These are phyloP conservation scores for Rhodotorula sp. DNA, from an alignment of 1,284 basidiomycete species.

Conservation along the genomic window DNA sequence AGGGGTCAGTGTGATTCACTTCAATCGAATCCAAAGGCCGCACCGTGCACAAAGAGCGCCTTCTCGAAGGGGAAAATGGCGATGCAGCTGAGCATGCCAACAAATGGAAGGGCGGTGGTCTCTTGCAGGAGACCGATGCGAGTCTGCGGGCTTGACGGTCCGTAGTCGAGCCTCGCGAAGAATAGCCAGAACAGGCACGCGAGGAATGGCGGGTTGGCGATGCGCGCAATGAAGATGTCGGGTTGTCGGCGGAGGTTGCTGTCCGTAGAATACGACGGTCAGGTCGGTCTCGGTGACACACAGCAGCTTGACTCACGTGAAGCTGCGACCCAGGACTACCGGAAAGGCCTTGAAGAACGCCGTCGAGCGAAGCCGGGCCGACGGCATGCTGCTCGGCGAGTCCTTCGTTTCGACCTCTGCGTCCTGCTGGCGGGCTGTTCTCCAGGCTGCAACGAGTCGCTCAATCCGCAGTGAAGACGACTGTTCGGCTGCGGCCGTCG, in stretches of 20 bases:
- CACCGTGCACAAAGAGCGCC: slow-evolving; percentile 53
- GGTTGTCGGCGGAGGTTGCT: slow-evolving; percentile 40
- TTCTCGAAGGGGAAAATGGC: slow-evolving; percentile 54
- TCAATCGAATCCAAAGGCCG: background rate
- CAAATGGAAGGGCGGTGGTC: slow-evolving; percentile 10
- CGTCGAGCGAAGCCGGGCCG: slow-evolving; percentile 12
- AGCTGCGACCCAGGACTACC: slow-evolving; percentile 29
- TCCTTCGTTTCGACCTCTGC: no score
- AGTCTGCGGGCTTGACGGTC: slow-evolving; percentile 53
- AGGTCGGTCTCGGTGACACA: background rate
- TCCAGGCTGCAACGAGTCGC: slow-evolving; percentile 16
- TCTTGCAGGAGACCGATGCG: slow-evolving; percentile 50
- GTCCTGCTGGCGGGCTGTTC: background rate
- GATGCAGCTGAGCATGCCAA: slow-evolving; percentile 52
- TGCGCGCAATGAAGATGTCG: slow-evolving; percentile 38
- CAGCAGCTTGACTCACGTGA: background rate
- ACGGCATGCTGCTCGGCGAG: background rate
- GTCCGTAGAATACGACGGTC: background rate
- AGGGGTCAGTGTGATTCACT: background rate
- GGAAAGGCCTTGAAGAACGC: slow-evolving; percentile 35
- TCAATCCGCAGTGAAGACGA: slow-evolving; percentile 10
- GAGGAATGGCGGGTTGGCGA: slow-evolving; percentile 41
- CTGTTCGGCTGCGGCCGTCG: slow-evolving; percentile 8
- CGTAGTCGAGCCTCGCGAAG: slow-evolving; percentile 51
- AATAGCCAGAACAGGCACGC: slow-evolving; percentile 52